These are phyloP conservation scores for Citrus cavaleriei DNA, from an alignment of 345 rosid species.

Conservation along the genomic window DNA sequence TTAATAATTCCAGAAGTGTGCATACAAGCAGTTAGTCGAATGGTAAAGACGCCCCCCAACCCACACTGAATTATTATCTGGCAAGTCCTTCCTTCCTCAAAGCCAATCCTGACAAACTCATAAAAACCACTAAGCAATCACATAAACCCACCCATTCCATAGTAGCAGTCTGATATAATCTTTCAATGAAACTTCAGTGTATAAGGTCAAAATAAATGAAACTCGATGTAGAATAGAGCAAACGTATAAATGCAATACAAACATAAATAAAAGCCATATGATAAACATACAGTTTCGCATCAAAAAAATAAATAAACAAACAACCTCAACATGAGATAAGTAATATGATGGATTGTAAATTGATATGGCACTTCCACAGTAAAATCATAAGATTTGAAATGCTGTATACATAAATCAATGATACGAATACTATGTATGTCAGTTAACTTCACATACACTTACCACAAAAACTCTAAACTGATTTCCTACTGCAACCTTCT, in stretches of 20 bases:
- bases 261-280: neutral
- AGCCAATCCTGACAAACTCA: constrained; percentile 8
- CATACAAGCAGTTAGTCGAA: neutral
- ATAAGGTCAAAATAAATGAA: neutral
- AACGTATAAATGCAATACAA: neutral
- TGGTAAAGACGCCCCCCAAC: neutral
- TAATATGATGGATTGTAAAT: neutral
- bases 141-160: neutral
- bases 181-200: neutral
- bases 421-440: constrained; percentile 5
- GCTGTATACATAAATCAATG: neutral
- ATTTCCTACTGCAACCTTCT: constrained; percentile 42
- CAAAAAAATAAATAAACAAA: no score
- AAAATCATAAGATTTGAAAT: neutral
- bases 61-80: neutral
- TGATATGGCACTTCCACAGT: neutral
- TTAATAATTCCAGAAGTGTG: neutral
- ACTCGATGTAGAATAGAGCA: neutral
- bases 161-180: neutral
- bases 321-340: neutral
- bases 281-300: neutral
- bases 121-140: neutral
- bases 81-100: neutral
- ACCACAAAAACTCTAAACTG: constrained; percentile 38
- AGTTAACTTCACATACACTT: constrained; percentile 34